A percentile compares a stretch with the other conserved stretches of the same genome.
phyloP scores from a whole-genome alignment of 2,329 filamentous ascomycete species.

The Cercospora sp. region DNA sequence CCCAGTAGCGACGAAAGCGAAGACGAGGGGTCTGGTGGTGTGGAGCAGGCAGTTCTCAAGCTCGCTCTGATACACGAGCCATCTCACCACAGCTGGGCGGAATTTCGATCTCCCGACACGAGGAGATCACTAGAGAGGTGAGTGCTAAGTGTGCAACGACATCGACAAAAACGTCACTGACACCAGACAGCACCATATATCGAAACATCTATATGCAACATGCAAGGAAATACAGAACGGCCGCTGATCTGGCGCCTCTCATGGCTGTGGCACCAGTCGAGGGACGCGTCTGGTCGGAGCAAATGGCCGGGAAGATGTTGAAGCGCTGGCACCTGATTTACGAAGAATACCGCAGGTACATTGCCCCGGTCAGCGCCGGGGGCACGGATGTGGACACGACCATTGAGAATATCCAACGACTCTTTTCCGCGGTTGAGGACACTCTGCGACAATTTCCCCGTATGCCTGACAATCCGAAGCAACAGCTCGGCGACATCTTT shows the following conservation, averaged over 20 bases:
- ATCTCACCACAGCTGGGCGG: conserved; percentile 2
- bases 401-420: conserved; percentile 13
- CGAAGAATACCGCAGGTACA: conserved; percentile 4
- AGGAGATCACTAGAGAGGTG: conserved; percentile 13
- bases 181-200: conserved; percentile 10
- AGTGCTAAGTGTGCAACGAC: background rate
- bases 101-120: conserved; percentile 2
- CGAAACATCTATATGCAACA: conserved; percentile 1
- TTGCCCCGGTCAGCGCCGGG: background rate
- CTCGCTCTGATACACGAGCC: conserved; percentile 15
- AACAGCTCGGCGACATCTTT: conserved; percentile 12
- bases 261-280: conserved; percentile 10
- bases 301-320: conserved; percentile 11
- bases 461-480: conserved; percentile 8
- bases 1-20: conserved; percentile 11
- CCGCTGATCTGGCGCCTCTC: background rate
- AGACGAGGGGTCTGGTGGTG: conserved; percentile 12
- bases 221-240: conserved; percentile 2
- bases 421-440: conserved; percentile 20
- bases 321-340: conserved; percentile 13
- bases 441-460: conserved; percentile 13
- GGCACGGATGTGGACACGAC: conserved; percentile 20
- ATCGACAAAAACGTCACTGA: background rate
- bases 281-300: conserved; percentile 13
- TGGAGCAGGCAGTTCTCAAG: conserved; percentile 4